These are phyloP conservation scores for Aspergillus pseudoviridinutans DNA, from an alignment of 2,329 filamentous ascomycete genomes.

Conservation along the genomic window DNA sequence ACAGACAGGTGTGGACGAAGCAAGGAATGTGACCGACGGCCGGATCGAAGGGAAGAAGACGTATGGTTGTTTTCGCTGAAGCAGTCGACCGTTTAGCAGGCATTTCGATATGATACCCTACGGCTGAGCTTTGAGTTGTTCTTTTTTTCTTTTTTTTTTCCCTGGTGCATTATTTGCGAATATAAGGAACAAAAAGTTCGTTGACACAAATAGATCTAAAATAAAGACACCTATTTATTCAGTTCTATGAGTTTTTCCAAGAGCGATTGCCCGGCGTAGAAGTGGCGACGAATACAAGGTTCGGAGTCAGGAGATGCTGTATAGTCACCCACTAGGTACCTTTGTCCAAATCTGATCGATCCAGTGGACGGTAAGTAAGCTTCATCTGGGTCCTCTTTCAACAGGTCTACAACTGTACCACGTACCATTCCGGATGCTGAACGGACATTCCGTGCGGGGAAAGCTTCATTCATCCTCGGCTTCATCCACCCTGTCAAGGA, in stretches of 20 bases:
- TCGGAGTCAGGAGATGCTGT: too few relatives aligned
- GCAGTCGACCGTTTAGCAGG: conserved; percentile 38
- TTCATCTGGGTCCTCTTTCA: too few relatives aligned
- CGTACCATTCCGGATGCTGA: not conserved
- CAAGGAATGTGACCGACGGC: not conserved
- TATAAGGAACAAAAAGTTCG: not conserved
- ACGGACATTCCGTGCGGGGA: conserved; percentile 19
- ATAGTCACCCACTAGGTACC: too few relatives aligned
- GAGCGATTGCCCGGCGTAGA: not conserved
- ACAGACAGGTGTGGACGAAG: not conserved
- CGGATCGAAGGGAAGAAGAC: not conserved
- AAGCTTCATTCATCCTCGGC: conserved; percentile 17
- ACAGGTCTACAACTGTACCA: not conserved
- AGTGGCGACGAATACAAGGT: not conserved
- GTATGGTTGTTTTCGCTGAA: conserved; percentile 9
- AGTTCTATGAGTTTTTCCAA: not conserved
- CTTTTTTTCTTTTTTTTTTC: conserved; percentile 5
- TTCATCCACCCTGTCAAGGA: not conserved
- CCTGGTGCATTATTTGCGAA: not conserved
- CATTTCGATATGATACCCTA: conserved; percentile 43
- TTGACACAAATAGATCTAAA: not conserved
- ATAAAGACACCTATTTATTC: not conserved
- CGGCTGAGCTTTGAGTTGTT: conserved; percentile 33
- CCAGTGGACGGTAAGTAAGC: not conserved
- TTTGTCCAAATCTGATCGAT: not conserved